phyloP scores from a whole-genome alignment of 2,329 filamentous ascomycete species.

The Malbranchea cinnamomea region DNA sequence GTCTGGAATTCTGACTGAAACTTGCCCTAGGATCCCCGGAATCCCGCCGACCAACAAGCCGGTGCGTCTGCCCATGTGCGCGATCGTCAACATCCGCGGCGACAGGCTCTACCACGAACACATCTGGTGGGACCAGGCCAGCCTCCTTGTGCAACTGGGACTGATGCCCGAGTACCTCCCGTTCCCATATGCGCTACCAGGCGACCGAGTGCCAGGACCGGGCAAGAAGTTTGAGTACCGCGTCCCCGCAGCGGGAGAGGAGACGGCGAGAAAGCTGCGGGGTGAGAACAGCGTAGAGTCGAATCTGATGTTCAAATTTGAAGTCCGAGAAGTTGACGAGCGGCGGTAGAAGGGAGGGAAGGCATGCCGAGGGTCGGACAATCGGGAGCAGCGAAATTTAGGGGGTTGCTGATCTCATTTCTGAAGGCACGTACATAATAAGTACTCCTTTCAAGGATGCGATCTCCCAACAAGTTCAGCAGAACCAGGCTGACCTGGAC shows the following conservation, averaged over 20 bases:
- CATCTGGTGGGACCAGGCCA: constrained; percentile 49
- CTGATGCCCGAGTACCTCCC: constrained; percentile 48
- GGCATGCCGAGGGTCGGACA: background rate
- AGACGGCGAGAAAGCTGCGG: constrained; percentile 37
- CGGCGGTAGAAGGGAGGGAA: background rate
- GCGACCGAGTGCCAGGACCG: constrained; percentile 19
- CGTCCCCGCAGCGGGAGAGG: constrained; percentile 44
- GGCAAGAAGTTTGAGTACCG: constrained; percentile 41
- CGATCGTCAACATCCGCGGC: constrained; percentile 39
- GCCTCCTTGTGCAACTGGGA: constrained; percentile 43
- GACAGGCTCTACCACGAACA: constrained; percentile 39
- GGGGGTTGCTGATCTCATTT: background rate
- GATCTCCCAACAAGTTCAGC: background rate
- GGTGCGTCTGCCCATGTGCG: constrained; percentile 43
- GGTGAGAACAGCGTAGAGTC: constrained; percentile 35
- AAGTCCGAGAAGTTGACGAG: constrained; percentile 12
- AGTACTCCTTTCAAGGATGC: background rate
- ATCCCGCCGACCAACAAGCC: constrained; percentile 40
- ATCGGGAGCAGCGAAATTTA: background rate
- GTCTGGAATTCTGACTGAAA: constrained; percentile 1
- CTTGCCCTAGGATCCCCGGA: constrained; percentile 34
- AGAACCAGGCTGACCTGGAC: background rate
- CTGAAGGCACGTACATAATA: background rate
- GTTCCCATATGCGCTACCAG: constrained; percentile 41
- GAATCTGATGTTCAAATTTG: constrained; percentile 42